Base-by-base conservation (phyloP, 2,329 filamentous ascomycete species). In the Ampelomyces quisqualis region DNA sequence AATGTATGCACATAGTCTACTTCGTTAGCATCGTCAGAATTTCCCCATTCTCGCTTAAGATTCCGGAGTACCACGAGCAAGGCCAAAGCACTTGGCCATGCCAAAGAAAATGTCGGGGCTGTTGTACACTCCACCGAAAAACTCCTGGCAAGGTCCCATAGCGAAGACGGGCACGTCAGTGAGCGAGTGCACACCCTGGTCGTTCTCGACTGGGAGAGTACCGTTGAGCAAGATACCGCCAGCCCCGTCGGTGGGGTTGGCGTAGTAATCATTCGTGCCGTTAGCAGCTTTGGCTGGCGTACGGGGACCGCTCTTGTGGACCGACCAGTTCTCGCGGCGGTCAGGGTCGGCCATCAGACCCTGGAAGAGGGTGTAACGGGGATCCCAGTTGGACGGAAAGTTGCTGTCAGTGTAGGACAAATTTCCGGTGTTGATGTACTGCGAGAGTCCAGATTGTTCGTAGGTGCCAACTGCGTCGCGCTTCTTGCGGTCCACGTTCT, bases 341-440 rank as follows among this genome's bases (percentile, higher is more conserved):
- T 94, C 88, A 0, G 88, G 88, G 60, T 79, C 78, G 21, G 86
- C 86, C 34, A 76, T 80, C 22, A 88, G 68, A 36, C 88, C 88
- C 27, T 82, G 78, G 40, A 86, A 87, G 35, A 94, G 80, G 43
- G 86, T 85, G 70, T 91, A 93, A 21, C 88, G 80, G 10, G 88
- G 88, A 64, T 88, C 85, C 88, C 88, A 93, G 73, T 88, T 89
- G 48, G 79, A 75, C 14, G 88, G 88, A 76, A 93, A 94, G 72
- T 86, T 80, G 36, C 85, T 84, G 15, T 86, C 86, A 55, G 77
- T 78, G 74, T 91, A 91, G 42, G 71, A 71, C 5, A 81, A 67
- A 43, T 75, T 72, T 35, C 79, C 79, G 2, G 77, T 73, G 51
- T 86, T 76, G 45, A 78, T 77, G 76, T 94, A 94, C 67, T 90